Conservation (phyloP, 1,284 basidiomycete species). For the Ustilago nuda region DNA sequence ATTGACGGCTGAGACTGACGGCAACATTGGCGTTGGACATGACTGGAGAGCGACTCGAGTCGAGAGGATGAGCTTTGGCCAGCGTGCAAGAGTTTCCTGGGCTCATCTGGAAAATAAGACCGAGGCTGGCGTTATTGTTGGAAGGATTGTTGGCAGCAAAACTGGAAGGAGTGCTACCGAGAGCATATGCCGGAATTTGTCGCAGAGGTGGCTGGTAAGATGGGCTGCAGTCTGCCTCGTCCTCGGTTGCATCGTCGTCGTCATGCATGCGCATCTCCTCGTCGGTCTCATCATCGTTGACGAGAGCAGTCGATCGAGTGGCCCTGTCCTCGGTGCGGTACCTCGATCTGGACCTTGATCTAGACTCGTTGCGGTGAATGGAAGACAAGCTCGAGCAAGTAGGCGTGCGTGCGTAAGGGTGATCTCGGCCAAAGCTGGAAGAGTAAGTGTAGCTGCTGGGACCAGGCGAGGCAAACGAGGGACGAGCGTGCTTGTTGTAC, state of each 20-base stretch:
- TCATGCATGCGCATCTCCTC: slow-evolving; percentile 61
- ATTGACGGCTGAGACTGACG: slow-evolving; percentile 52
- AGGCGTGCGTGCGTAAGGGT: slow-evolving; percentile 53
- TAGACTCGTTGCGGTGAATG: slow-evolving; percentile 35
- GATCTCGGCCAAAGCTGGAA: slow-evolving; percentile 48
- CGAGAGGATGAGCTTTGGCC: slow-evolving; percentile 41
- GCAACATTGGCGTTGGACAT: slow-evolving; percentile 28
- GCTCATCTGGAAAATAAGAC: slow-evolving; percentile 56
- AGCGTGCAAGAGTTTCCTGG: slow-evolving; percentile 38
- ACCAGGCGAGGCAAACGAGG: slow-evolving; percentile 37
- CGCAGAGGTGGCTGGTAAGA: slow-evolving; percentile 40
- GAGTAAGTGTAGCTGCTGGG: slow-evolving; percentile 53
- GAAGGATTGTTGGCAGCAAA: slow-evolving; percentile 39
- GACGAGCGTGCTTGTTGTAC: slow-evolving; percentile 43
- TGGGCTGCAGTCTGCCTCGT: slow-evolving; percentile 55
- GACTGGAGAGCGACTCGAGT: slow-evolving; percentile 38
- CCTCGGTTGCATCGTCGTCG: slow-evolving; percentile 62
- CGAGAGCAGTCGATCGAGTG: slow-evolving; percentile 13
- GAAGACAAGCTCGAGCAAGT: slow-evolving; percentile 34
- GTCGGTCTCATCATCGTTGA: slow-evolving; percentile 67
- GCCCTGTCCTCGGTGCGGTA: slow-evolving; percentile 22
- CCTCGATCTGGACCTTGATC: slow-evolving; percentile 35
- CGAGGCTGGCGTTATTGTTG: slow-evolving; percentile 33
- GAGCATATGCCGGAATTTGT: slow-evolving; percentile 16
- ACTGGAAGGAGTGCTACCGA: slow-evolving; percentile 41